Base-by-base conservation (phyloP, 441 rosid genomes). In the Iberis amara region DNA sequence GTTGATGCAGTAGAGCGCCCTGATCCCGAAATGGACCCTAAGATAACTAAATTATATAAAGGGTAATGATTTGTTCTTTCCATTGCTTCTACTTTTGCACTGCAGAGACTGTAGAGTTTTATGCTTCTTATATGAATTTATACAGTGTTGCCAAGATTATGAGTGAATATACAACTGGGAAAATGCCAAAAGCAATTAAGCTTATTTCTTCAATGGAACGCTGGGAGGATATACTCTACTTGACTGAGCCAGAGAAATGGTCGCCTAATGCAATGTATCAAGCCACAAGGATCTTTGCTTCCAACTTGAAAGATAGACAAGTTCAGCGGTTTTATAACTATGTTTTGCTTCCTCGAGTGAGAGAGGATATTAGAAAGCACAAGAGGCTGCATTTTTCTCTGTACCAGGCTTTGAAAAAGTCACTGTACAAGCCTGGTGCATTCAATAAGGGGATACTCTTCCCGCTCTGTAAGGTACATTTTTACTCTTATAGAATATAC, bases 191-290 rank as follows among this genome's bases (percentile, higher is more conserved):
- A 65, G 94, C 95, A 5, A 85, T 88, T 68, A 82, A 78, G 57
- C 83, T 72, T 55, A 79, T 91, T 32, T 80, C 95, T 37, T 70
- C 90, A 6, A 76, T 74, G 71, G 80, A 75, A 70, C 68, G 70
- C 7, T 91, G 96, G 96, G 94, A 87, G 75, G 95, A 85, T 58
- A 74, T 88, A 33, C 65, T 91, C 52, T 77, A 83, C 72, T 72
- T 91, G 49, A 88, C 95, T 6, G 88, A 91, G 68, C 96, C 98
- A 6, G 89, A 81, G 77, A 82, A 79, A 39, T 91, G 98, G 98
- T 81, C 95, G 5, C 90, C 96, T 9, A 82, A 77, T 53, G 96
- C 95, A 13, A 66, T 88, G 86, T 88, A 42, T 76, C 94, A 88
- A 64, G 95, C 98, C 7, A 91, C 94, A 10, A 78, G 89, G 61